phyloP scores from a whole-genome alignment of 2,329 filamentous ascomycete genomes.

The Aspergillus hortae region DNA sequence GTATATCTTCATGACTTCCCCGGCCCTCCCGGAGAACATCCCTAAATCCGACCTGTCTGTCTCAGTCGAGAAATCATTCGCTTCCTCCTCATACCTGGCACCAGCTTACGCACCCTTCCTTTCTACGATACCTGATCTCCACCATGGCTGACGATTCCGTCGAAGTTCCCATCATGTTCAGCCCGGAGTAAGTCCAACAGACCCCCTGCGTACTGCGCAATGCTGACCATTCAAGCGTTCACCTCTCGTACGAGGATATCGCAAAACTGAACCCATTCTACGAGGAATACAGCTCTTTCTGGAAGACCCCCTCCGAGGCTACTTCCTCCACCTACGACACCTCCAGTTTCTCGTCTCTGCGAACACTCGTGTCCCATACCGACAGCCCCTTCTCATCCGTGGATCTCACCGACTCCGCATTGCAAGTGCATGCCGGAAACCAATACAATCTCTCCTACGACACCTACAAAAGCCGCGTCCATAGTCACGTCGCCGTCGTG shows the following conservation, averaged over 20 bases:
- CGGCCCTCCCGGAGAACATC: neutral
- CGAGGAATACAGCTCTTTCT: conserved; percentile 20
- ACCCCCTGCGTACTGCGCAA: neutral
- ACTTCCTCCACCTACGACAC: conserved; percentile 10
- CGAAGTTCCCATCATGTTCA: conserved; percentile 27
- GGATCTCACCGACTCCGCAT: conserved; percentile 7
- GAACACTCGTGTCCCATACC: conserved; percentile 5
- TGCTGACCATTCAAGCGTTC: conserved; percentile 14
- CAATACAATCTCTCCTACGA: conserved; percentile 13
- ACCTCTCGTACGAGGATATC: conserved; percentile 23
- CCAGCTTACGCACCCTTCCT: neutral
- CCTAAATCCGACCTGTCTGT: neutral
- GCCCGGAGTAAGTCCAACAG: conserved; percentile 21
- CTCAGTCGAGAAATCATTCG: neutral
- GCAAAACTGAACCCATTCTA: conserved; percentile 26
- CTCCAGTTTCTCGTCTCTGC: conserved; percentile 18
- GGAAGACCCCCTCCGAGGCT: conserved; percentile 13
- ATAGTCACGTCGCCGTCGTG: conserved; percentile 15
- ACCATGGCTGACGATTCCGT: conserved; percentile 14
- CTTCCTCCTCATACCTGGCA: neutral
- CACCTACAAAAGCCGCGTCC: neutral
- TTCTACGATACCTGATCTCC: neutral
- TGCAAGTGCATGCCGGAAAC: conserved; percentile 10
- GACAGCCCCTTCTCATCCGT: conserved; percentile 9
- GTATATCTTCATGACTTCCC: neutral